Evolutionary conservation across 805 yeast species (phyloP).

Genomic region (Nematodospora valgi): DNA sequence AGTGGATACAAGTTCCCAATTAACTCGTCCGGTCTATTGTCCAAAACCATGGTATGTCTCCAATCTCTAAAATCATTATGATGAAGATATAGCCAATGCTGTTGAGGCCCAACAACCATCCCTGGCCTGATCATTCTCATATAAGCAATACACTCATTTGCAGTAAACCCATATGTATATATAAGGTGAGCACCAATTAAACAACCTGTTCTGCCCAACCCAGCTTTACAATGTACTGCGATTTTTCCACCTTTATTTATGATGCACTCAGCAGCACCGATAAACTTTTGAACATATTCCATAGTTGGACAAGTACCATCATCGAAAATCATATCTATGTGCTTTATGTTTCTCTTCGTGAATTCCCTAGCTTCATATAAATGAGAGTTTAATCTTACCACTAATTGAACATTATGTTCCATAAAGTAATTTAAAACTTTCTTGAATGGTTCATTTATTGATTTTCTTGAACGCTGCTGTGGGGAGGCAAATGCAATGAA

Average conservation of each 20-base stretch:
- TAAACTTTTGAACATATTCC: constrained; percentile 86
- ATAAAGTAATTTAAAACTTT: constrained; percentile 78
- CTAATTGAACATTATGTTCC: constrained; percentile 74
- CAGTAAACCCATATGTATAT: constrained; percentile 95
- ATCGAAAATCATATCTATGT: constrained; percentile 93
- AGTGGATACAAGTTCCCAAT: constrained; percentile 68
- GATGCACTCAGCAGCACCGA: constrained; percentile 92
- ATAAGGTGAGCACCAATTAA: constrained; percentile 95
- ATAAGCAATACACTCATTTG: constrained; percentile 93
- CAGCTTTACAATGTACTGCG: constrained; percentile 99
- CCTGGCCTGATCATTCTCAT: constrained; percentile 97
- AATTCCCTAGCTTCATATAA: constrained; percentile 84
- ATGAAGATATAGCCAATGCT: constrained; percentile 95
- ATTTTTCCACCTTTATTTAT: constrained; percentile 85
- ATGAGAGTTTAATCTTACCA: constrained; percentile 89
- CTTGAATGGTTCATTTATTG: constrained; percentile 70
- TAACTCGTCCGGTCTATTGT: constrained; percentile 58
- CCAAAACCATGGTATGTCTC: constrained; percentile 86
- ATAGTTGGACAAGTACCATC: constrained; percentile 98
- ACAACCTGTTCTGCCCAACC: constrained; percentile 97
- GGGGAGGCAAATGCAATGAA: constrained; percentile 98
- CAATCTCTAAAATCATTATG: constrained; percentile 96
- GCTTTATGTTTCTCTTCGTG: constrained; percentile 78
- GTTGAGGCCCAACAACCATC: constrained; percentile 99
- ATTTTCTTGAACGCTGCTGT: constrained; percentile 52